Evolutionary conservation across 306 rosid genomes (phyloP).

Genomic region (Pueraria montana): DNA sequence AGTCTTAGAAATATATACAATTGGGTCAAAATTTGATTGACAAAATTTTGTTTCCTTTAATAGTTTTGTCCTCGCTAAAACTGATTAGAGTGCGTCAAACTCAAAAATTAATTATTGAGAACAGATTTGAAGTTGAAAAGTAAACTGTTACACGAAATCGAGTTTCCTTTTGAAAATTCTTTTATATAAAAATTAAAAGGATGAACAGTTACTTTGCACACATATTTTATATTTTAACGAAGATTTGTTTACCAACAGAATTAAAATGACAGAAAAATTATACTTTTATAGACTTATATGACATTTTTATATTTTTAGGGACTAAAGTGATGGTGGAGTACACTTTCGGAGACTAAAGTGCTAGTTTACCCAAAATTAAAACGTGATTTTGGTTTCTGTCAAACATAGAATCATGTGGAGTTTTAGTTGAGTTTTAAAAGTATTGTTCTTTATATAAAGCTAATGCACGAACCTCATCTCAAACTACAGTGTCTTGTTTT

Average conservation of each 20-base stretch:
- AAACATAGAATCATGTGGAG: conserved; percentile 33
- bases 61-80: not conserved
- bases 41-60: not conserved
- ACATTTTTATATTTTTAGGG: too few relatives aligned
- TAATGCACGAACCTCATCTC: conserved; percentile 37
- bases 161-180: not conserved
- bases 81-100: not conserved
- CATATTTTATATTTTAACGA: too few relatives aligned
- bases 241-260: too few relatives aligned
- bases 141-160: not conserved
- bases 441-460: conserved; percentile 44
- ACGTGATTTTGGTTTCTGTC: conserved; percentile 14
- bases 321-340: too few relatives aligned
- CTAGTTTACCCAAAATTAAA: too few relatives aligned
- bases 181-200: not conserved
- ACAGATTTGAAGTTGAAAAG: not conserved
- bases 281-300: too few relatives aligned
- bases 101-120: conserved; percentile 4
- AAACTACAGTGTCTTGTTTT: conserved; percentile 29
- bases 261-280: too few relatives aligned
- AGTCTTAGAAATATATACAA: not conserved
- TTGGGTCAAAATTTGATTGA: not conserved
- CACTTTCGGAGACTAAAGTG: too few relatives aligned
- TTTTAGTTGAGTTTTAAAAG: conserved; percentile 22
- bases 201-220: too few relatives aligned